These are phyloP conservation scores for Rhodosporidiobolus odoratus DNA, from an alignment of 768 basidiomycete genomes.

Conservation along the genomic window DNA sequence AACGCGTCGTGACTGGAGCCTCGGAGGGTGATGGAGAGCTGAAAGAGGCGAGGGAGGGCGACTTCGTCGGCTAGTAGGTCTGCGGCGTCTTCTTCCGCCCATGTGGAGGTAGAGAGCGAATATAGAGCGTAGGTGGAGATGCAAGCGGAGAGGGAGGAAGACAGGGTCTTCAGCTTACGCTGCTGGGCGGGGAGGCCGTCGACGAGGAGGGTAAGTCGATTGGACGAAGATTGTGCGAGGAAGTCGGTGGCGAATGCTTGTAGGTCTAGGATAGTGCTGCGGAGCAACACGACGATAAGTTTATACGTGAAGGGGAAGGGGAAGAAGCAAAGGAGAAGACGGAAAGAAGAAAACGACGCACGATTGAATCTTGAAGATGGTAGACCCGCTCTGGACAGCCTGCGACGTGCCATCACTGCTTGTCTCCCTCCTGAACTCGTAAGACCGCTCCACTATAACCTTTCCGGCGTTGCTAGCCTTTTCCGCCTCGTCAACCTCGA, in stretches of 20 bases:
- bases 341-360: neutral
- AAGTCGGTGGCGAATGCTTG: constrained; percentile 26
- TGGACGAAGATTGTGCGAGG: constrained; percentile 3
- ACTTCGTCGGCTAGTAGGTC: constrained; percentile 2
- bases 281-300: neutral
- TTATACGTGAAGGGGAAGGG: neutral
- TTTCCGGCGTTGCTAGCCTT: neutral
- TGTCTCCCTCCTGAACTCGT: constrained; percentile 19
- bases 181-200: neutral
- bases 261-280: constrained; percentile 25
- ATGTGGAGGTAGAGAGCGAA: neutral
- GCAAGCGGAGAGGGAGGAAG: constrained; percentile 5
- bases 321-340: neutral
- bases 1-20: constrained; percentile 18
- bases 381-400: neutral
- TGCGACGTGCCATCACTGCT: too few species aligned
- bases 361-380: constrained; percentile 27
- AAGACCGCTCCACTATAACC: constrained; percentile 19
- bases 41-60: constrained; percentile 33
- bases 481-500: constrained; percentile 1
- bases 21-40: constrained; percentile 18
- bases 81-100: constrained; percentile 9
- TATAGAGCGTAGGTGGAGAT: constrained; percentile 20
- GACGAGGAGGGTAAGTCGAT: constrained; percentile 25
- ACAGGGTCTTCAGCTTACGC: neutral